Base-by-base conservation (phyloP, 129 eudicot species). In the Silybum marianum region DNA sequence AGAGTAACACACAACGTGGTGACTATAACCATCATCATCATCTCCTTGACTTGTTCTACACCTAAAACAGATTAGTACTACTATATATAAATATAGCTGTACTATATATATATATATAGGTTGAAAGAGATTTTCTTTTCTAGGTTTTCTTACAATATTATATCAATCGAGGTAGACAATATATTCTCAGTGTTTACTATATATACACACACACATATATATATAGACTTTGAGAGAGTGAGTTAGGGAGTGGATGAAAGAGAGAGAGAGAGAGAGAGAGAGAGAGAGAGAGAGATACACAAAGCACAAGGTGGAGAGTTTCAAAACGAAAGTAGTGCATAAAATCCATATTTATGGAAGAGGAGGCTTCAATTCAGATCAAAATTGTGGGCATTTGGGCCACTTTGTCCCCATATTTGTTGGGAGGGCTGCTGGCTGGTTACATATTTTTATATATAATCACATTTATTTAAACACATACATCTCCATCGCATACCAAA, bases 271-370 rank as follows among this genome's bases (percentile, higher is more conserved):
- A 25, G n/a, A n/a, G n/a, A n/a, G n/a, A 38, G 42, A 51, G 63
- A 58, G 72, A 26, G 51, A 68, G 67, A 67, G 70, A 46, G 71
- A 32, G 34, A 16, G 4, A 25, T n/a, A 82, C 78, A 71, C 82
- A 70, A 77, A 76, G 78, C 86, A 82, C 81, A 76, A 83, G 78
- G 82, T 25, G 42, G 82, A 83, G 86, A 76, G 68, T 76, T 83
- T 71, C 86, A 77, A 83, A 83, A 83, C 71, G n/a, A 46, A 67
- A 74, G 85, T 62, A 14, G 79, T 81, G 85, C 75, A 48, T 74
- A 74, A 26, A 74, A 24, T 76, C 82, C 77, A 42, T 73, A 81
- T 68, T 75, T 68, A 82, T 75, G 81, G 77, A 39, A 34, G 71
- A 51, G 72, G 85, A 76, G 81, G 73, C 77, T 76, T 76, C 85